phyloP scores from a whole-genome alignment of 2,329 filamentous ascomycete species.

The Lachnellula arida region DNA sequence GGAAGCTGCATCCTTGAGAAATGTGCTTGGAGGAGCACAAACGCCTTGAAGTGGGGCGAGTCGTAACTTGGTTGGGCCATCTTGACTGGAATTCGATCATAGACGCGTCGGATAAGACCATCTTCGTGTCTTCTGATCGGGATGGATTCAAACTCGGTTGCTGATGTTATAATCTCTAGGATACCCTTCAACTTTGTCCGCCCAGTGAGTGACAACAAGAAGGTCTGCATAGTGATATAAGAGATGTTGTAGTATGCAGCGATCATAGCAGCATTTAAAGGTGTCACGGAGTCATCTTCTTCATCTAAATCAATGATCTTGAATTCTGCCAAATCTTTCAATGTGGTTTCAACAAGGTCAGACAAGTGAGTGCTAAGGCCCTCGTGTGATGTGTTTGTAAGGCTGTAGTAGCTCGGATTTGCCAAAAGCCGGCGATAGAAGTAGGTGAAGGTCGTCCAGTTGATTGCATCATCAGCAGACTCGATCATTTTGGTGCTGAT shows the following conservation, averaged over 20 bases:
- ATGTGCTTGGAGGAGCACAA: slow-evolving; percentile 94
- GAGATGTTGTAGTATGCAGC: slow-evolving; percentile 99
- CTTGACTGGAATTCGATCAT: slow-evolving; percentile 92
- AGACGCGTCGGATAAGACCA: slow-evolving; percentile 80
- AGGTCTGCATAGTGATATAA: slow-evolving; percentile 98
- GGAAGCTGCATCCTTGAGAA: slow-evolving; percentile 97
- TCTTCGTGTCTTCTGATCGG: slow-evolving; percentile 94
- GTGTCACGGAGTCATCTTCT: slow-evolving; percentile 82
- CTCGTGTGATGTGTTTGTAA: slow-evolving; percentile 84
- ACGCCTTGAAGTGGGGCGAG: slow-evolving; percentile 97
- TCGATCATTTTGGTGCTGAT: slow-evolving; percentile 94
- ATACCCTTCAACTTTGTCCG: slow-evolving; percentile 96
- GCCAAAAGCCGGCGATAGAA: slow-evolving; percentile 93
- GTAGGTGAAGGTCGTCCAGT: slow-evolving; percentile 98
- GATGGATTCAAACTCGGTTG: slow-evolving; percentile 92
- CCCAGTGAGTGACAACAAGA: slow-evolving; percentile 82
- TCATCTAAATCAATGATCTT: slow-evolving; percentile 96
- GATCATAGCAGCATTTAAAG: slow-evolving; percentile 96
- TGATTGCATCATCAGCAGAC: slow-evolving; percentile 93
- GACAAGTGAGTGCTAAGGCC: slow-evolving; percentile 92
- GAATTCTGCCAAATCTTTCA: slow-evolving; percentile 85
- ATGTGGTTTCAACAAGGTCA: slow-evolving; percentile 85
- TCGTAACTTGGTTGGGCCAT: slow-evolving; percentile 83
- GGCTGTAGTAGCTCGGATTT: slow-evolving; percentile 93
- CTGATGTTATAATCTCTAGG: slow-evolving; percentile 92